Evolutionary conservation across 192 early-diverging fungal species (phyloP).

Genomic region (Backusella luteola): DNA sequence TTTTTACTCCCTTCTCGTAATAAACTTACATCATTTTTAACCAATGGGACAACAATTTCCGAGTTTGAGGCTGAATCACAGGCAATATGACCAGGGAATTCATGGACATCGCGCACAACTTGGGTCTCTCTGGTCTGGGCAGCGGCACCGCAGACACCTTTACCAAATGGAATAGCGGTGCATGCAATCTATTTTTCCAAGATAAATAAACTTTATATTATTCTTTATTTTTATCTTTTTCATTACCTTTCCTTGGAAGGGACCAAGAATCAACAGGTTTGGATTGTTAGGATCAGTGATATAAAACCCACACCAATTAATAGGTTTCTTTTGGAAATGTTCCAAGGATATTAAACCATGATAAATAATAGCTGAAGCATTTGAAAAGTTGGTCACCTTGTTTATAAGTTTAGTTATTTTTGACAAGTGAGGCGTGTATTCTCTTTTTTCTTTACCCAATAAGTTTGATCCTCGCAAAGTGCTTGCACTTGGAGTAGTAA

Average conservation of each 20-base stretch:
- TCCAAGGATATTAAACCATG: conserved; percentile 70
- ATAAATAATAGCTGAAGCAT: conserved; percentile 77
- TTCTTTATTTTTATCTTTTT: not conserved
- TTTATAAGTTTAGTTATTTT: conserved; percentile 16
- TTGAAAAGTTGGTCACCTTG: conserved; percentile 77
- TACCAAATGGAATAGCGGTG: conserved; percentile 77
- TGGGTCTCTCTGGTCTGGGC: conserved; percentile 55
- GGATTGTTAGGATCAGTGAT: conserved; percentile 49
- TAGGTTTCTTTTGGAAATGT: conserved; percentile 54
- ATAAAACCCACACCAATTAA: conserved; percentile 86
- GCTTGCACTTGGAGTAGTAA: conserved; percentile 55
- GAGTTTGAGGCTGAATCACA: conserved; percentile 84
- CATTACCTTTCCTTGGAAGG: conserved; percentile 80
- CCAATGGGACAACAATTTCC: conserved; percentile 86
- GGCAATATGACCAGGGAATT: conserved; percentile 87
- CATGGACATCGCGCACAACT: conserved; percentile 77
- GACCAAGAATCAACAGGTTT: conserved; percentile 69
- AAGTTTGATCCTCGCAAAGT: conserved; percentile 69
- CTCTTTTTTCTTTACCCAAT: conserved; percentile 35
- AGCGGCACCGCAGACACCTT: conserved; percentile 89
- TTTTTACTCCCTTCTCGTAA: not conserved
- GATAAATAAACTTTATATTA: not conserved
- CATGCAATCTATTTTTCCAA: conserved; percentile 63
- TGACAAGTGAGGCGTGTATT: not conserved
- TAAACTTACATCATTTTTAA: conserved; percentile 42